Base-by-base conservation (phyloP, 2,329 filamentous ascomycete species). In the Aspergillus japonicus region DNA sequence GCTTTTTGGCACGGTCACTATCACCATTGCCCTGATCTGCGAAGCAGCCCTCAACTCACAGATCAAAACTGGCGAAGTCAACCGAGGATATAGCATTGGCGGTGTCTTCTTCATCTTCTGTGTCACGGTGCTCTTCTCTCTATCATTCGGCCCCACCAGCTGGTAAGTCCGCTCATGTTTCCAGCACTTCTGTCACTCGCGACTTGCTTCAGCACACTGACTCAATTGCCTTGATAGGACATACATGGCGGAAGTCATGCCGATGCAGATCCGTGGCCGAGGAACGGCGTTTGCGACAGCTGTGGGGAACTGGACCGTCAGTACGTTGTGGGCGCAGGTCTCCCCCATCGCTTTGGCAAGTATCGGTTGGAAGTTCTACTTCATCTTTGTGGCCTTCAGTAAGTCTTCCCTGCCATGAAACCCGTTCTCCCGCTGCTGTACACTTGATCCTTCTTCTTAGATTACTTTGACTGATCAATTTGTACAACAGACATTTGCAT, bases 171-270 rank as follows among this genome's bases (percentile, higher is more conserved):
- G 7, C 10, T 24, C 29, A 14, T 24, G 23, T n/a, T 21, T 31
- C 12, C 26, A 8, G 33, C 12, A 31, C 21, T 35, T 11, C 16
- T 47, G 21, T 39, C 16, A 21, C n/a, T 24, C 44, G 78, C 14
- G 42, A 23, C 26, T 29, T 35, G 3, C 12, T 24, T 16, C 19
- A 52, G 19, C 12, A 16, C 12, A 7, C 23, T 14, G 31, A 8
- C 39, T 55, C 51, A 57, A 47, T 29, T 14, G n/a, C 19, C 5
- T 16, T 14, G 4, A 42, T 12, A 52, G 11, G 4, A 33, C 0
- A 89, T 89, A 89, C 71, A 86, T 86, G 70, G 82, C 83, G 16
- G 87, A 89, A 71, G 84, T 89, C 61, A 85, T 87, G 72, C 86
- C 87, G 10, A 83, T 89, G 74, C 85, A 85, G 63, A 89, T 88